Evolutionary conservation across 306 rosid genomes (phyloP).

Genomic region (Rubus parviflorus): DNA sequence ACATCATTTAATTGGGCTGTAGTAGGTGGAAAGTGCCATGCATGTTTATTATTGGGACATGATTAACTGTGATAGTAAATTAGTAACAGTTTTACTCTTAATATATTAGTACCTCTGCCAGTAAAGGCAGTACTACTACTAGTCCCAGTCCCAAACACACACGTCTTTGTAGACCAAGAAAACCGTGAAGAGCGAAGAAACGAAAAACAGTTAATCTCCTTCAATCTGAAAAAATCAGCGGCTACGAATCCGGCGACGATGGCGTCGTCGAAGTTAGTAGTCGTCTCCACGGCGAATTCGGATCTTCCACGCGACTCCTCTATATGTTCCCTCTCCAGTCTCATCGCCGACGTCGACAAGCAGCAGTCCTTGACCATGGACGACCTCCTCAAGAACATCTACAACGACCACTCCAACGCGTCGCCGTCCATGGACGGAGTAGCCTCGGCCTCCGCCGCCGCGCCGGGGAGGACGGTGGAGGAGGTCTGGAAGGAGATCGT

Average conservation of each 20-base stretch:
- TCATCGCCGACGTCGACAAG: constrained; percentile 43
- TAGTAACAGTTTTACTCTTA: too few relatives aligned
- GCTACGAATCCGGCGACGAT: constrained; percentile 43
- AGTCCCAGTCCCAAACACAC: too few relatives aligned
- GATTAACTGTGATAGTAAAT: too few relatives aligned
- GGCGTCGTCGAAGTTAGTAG: constrained; percentile 81
- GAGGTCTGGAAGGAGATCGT: constrained; percentile 78
- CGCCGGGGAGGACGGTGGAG: constrained; percentile 37
- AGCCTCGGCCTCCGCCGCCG: constrained; percentile 15
- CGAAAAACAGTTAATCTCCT: too few relatives aligned
- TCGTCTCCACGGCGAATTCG: constrained; percentile 57
- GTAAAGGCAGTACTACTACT: too few relatives aligned
- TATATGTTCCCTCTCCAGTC: constrained; percentile 54
- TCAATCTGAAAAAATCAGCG: background rate
- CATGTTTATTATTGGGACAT: too few relatives aligned
- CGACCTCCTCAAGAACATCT: constrained; percentile 63
- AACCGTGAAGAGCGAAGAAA: background rate
- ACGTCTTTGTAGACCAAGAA: background rate
- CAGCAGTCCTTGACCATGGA: constrained; percentile 59
- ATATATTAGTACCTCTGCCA: too few relatives aligned
- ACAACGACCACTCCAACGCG: constrained; percentile 20
- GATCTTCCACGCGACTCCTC: constrained; percentile 80
- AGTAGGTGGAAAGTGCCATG: too few relatives aligned
- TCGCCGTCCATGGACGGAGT: background rate
- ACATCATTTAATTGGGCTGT: too few relatives aligned